Base-by-base conservation (phyloP, 306 rosid genomes). In the Corylus americana region DNA sequence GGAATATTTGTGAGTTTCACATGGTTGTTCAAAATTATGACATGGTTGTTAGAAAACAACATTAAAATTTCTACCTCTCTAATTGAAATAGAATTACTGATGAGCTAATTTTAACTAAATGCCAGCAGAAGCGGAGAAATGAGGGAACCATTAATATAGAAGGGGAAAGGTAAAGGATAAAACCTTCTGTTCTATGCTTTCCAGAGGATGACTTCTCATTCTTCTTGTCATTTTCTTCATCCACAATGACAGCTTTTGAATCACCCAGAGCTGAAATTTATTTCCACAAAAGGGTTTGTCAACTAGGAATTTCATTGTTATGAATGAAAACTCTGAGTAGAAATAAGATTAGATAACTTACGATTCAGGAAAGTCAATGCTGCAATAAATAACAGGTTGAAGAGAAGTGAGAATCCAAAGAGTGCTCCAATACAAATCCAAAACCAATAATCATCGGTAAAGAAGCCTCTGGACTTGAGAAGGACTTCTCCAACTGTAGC, bases 401-500 rank as follows among this genome's bases (percentile, higher is more conserved):
- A 90, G 62, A 93, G 87, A 77, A 93, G 78, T 77, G 89, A 77
- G 77, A 87, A 93, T 29, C 90, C 97, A 72, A 85, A 74, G 47
- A 93, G 88, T 70, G 87, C 97, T 55, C 88, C 97, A 76, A 90
- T 4, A 74, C 95, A 87, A 42, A 93, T 90, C 98, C 97, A 93
- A 77, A 68, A 93, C 97, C 92, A 87, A 67, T 79, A 78, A 13
- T 85, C 98, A 22, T 88, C 85, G 1, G 88, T 85, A 57, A 64
- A 86, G 35, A 91, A 85, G 72, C 97, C 91, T 83, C 87, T 88
- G 7, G 93, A 58, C 35, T 77, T 79, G 54, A 91, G 97, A 70
- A 93, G 85, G 64, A 83, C 86, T 84, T 81, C 71, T 72, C 97
- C 98, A 74, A 93, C 80, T 70, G 98, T 91, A 17, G 88, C 25